Percentiles rank a stretch among this genome's conserved stretches.
phyloP scores from a whole-genome alignment of 306 rosid genomes.

The Trichosanthes truncata region DNA sequence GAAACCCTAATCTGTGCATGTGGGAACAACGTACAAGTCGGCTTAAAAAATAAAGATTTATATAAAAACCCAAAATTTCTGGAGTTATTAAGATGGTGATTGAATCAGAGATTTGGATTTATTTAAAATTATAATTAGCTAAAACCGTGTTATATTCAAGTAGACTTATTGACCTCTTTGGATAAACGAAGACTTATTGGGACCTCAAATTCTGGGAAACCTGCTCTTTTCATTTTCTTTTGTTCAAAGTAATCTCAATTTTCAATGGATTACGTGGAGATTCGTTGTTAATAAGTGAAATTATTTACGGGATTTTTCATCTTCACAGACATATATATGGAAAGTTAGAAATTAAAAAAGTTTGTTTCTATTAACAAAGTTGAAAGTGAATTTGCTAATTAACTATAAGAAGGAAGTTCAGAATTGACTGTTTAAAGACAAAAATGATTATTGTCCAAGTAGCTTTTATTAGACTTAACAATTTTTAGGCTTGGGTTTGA shows the following conservation, averaged over 20 bases:
- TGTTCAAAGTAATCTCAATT: not conserved
- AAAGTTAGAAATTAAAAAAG: too few species aligned
- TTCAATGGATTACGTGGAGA: not conserved
- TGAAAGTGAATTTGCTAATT: not conserved
- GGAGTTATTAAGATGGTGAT: slow-evolving; percentile 8
- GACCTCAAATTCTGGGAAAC: slow-evolving; percentile 7
- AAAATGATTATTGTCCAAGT: too few species aligned
- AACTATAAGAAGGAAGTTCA: not conserved
- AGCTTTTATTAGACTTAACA: not conserved
- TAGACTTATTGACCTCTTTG: slow-evolving; percentile 4
- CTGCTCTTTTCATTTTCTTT: not conserved
- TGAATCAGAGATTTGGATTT: not conserved
- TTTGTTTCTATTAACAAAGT: not conserved
- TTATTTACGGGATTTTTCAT: too few species aligned
- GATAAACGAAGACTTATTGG: slow-evolving; percentile 3
- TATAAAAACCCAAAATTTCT: not conserved
- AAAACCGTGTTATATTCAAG: slow-evolving; percentile 5
- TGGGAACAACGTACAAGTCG: slow-evolving; percentile 19
- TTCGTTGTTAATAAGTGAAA: not conserved
- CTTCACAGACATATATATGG: too few species aligned
- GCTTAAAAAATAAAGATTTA: not conserved
- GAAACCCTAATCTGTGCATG: slow-evolving; percentile 28
- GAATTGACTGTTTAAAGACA: too few species aligned
- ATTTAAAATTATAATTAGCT: not conserved
- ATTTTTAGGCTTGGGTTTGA: not conserved